Evolutionary conservation across 1,139 yeast genomes (phyloP), one percentile per base, ranked within the genome.

Genomic region (Kurtzmaniella quercitrusa): DNA sequence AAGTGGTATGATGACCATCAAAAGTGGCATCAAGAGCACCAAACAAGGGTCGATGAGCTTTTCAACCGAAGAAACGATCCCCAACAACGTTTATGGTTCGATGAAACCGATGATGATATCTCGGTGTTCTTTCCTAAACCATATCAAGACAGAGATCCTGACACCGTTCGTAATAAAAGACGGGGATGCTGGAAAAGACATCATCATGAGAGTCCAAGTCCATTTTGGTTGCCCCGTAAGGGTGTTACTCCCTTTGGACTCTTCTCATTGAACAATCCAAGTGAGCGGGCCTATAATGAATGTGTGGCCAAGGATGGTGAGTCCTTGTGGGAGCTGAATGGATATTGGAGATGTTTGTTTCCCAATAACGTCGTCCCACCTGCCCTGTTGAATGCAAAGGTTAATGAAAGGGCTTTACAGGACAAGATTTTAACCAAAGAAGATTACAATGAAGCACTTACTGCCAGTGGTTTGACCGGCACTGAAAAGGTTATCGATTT

Each of bases 311-410:
- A 75, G 40, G 65, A 79, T 3, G 97, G 97, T 1, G 68, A 75
- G 15, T 77, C 88, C 1, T 81, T 82, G 8, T 90, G 96, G 95
- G 93, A 86, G 55, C 66, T 79, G 16, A 68, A 75, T 38, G 96
- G 96, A 0, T 76, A 81, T 60, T 90, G 96, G 96, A 75, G 90
- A 56, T 90, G 97, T 63, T 67, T 90, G 44, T 85, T 90, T 64
- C 95, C 95, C 25, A 72, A 73, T 46, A 59, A 73, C 16, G 69
- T 65, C 31, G 70, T 81, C 17, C 65, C 72, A 0, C 59, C 64
- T 25, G 65, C 62, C 39, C 50, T 61, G 19, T 59, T 70, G 52
- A 54, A 55, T 33, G 54, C 56, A 45, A 70, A 68, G 58, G 52
- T 59, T 11, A 53, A 60, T 39, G 47, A 52, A 23, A 5, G 3